phyloP scores from a whole-genome alignment of 225 moss, liverwort and hornwort species.

The Sphagnum contortum region DNA sequence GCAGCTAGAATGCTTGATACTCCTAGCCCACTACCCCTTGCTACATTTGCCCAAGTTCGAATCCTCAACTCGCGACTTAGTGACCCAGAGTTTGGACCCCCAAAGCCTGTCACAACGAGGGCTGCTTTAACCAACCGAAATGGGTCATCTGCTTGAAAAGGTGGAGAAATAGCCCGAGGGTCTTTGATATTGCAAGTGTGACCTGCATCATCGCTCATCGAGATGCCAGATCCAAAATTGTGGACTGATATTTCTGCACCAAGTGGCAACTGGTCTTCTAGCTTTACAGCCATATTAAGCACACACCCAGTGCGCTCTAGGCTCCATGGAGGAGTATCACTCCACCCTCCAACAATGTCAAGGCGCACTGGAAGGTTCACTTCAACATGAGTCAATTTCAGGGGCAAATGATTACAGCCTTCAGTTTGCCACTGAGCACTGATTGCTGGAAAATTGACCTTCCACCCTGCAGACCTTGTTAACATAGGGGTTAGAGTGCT shows the following conservation, averaged over 20 bases:
- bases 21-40: slow-evolving; percentile 71
- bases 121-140: slow-evolving; percentile 71
- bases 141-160: slow-evolving; percentile 38
- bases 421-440: no score
- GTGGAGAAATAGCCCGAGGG: slow-evolving; percentile 22
- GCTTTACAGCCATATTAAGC: slow-evolving; percentile 62
- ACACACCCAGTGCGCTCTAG: slow-evolving; percentile 55
- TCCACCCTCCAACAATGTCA: slow-evolving; percentile 74
- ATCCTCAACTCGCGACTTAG: slow-evolving; percentile 26
- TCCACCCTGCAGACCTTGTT: no score
- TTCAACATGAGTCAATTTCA: slow-evolving; percentile 11
- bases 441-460: no score
- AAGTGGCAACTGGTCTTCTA: slow-evolving; percentile 37
- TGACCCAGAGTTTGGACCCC: not conserved
- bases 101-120: slow-evolving; percentile 52
- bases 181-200: slow-evolving; percentile 19
- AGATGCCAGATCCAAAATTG: slow-evolving; percentile 20
- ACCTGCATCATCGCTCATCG: slow-evolving; percentile 37
- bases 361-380: slow-evolving; percentile 63
- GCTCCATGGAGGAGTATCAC: slow-evolving; percentile 75
- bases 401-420: not conserved
- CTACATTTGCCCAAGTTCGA: slow-evolving; percentile 48
- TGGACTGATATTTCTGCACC: slow-evolving; percentile 38
- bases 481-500: no score
- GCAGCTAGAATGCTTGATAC: slow-evolving; percentile 70